Conservation (phyloP, 1,284 basidiomycete species). For the Sporisorium sorghi region DNA sequence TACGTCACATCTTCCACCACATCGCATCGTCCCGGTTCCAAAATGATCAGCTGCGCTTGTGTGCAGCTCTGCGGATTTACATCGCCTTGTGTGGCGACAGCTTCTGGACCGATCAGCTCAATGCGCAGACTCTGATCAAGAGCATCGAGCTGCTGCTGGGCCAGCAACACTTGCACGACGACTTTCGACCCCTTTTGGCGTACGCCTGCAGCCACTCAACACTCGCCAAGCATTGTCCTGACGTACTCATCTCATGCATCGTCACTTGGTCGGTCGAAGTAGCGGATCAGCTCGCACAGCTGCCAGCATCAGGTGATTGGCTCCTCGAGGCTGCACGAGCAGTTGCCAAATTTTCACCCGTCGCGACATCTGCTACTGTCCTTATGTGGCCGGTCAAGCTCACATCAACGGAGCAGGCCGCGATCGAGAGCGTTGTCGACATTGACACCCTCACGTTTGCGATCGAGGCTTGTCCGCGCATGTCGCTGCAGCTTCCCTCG, state of each 20-base stretch:
- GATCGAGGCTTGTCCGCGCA: slow-evolving; percentile 75
- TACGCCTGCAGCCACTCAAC: slow-evolving; percentile 40
- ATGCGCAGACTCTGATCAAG: slow-evolving; percentile 74
- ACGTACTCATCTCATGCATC: slow-evolving; percentile 32
- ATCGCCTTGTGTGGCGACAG: slow-evolving; percentile 42
- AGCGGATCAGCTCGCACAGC: background rate
- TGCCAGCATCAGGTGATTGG: slow-evolving; percentile 12
- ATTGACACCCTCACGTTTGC: slow-evolving; percentile 70
- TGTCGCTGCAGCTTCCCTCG: slow-evolving; percentile 26
- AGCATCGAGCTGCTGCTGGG: slow-evolving; percentile 77
- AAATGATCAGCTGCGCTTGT: slow-evolving; percentile 83
- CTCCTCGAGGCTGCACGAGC: slow-evolving; percentile 30
- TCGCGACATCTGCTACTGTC: slow-evolving; percentile 23
- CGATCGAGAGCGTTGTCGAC: slow-evolving; percentile 30
- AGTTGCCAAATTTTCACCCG: slow-evolving; percentile 18
- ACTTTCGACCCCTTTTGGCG: slow-evolving; percentile 78
- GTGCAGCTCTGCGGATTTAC: slow-evolving; percentile 76
- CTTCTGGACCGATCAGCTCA: slow-evolving; percentile 33
- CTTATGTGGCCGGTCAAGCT: slow-evolving; percentile 36
- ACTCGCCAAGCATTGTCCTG: slow-evolving; percentile 11
- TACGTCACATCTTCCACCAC: slow-evolving; percentile 78
- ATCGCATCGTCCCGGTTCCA: slow-evolving; percentile 80
- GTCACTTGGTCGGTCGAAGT: slow-evolving; percentile 22
- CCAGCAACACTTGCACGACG: slow-evolving; percentile 77
- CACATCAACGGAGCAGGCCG: slow-evolving; percentile 10